These are phyloP conservation scores for Boletellus emodensis DNA, from an alignment of 768 basidiomycete genomes.

Conservation along the genomic window DNA sequence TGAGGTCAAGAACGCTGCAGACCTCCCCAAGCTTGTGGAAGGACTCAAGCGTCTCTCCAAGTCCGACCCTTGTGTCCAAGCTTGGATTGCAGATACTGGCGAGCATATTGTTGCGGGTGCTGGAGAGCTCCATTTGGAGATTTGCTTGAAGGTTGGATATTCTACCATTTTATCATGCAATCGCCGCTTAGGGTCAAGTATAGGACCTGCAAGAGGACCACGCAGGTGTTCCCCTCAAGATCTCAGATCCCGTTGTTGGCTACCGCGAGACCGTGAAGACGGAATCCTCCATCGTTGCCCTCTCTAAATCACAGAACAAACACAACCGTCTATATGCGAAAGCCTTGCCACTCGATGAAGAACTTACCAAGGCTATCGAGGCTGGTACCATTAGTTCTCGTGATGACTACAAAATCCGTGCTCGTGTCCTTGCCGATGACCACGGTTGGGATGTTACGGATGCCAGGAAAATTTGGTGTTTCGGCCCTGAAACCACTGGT, in stretches of 20 bases:
- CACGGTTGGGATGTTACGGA: slow-evolving; percentile 99
- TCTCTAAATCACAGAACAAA: slow-evolving; percentile 99
- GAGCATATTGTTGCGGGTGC: slow-evolving; percentile 99
- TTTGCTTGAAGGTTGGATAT: slow-evolving; percentile 84
- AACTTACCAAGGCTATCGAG: slow-evolving; percentile 92
- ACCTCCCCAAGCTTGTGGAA: slow-evolving; percentile 99
- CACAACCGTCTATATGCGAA: slow-evolving; percentile 98
- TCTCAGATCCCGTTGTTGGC: slow-evolving; percentile 95
- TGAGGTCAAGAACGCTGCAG: slow-evolving; percentile 99
- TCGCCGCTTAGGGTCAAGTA: not conserved
- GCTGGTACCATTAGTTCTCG: slow-evolving; percentile 77
- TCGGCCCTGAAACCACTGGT: slow-evolving; percentile 97
- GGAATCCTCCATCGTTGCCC: slow-evolving; percentile 91
- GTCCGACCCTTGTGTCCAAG: slow-evolving; percentile 98
- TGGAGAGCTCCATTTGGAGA: slow-evolving; percentile 98
- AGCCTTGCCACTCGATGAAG: slow-evolving; percentile 91
- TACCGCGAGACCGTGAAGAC: slow-evolving; percentile 97
- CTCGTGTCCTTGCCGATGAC: slow-evolving; percentile 93
- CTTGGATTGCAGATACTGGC: slow-evolving; percentile 87
- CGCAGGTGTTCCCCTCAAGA: slow-evolving; percentile 98
- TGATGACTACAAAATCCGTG: slow-evolving; percentile 97
- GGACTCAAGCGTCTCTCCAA: slow-evolving; percentile 99
- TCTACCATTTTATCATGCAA: not conserved
- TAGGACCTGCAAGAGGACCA: slow-evolving; percentile 99
- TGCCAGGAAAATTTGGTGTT: slow-evolving; percentile 99